Percentiles rank a stretch among this genome's conserved stretches.
Evolutionary conservation across 257 asterid genomes (phyloP).

Genomic region (Solanum etuberosum): DNA sequence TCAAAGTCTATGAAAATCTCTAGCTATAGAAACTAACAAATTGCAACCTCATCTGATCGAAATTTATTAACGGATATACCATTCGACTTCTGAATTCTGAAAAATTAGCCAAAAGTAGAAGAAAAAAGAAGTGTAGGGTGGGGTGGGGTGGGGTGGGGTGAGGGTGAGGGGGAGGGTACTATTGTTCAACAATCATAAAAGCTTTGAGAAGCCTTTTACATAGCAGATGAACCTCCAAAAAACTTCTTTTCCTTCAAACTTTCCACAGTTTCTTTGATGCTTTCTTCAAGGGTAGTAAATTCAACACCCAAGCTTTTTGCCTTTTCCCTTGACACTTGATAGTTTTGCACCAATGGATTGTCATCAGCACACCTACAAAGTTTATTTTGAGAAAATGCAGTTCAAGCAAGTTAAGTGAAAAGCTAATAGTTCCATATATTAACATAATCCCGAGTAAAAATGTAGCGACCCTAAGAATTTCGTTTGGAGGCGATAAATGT

Average conservation of each 20-base stretch:
- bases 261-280: constrained; percentile 58
- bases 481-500: not conserved
- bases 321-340: constrained; percentile 53
- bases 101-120: not conserved
- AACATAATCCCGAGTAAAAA: not conserved
- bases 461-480: not conserved
- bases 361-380: constrained; percentile 57
- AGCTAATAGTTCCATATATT: not conserved
- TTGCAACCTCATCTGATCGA: not conserved
- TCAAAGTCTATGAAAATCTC: not conserved
- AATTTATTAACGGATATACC: not conserved
- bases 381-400: not conserved
- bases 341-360: constrained; percentile 41
- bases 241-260: constrained; percentile 58
- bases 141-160: not conserved
- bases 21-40: not conserved
- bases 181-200: not conserved
- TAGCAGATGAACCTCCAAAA: constrained; percentile 14
- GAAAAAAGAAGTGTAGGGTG: not conserved
- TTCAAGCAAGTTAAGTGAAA: not conserved
- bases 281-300: constrained; percentile 49
- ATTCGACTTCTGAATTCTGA: not conserved
- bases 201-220: not conserved
- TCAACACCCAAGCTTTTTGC: constrained; percentile 47
- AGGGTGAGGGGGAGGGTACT: not conserved